These are phyloP conservation scores for Vavraia culicis DNA, from an alignment of 371 early-diverging fungal genomes.

Conservation along the genomic window DNA sequence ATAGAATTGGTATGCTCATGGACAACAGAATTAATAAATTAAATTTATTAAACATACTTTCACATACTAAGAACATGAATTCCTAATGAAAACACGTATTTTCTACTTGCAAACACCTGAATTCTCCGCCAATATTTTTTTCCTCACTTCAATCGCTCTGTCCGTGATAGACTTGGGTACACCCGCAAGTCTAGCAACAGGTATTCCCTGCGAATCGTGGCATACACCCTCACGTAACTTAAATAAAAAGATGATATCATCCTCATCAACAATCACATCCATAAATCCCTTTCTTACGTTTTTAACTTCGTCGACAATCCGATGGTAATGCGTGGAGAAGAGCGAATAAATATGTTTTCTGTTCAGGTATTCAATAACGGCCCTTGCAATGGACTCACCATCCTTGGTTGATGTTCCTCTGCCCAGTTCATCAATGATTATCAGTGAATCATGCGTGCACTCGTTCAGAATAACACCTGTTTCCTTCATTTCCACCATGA, in stretches of 20 bases:
- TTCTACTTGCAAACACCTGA: too few species aligned
- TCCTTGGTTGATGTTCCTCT: slow-evolving; percentile 93
- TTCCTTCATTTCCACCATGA: slow-evolving; percentile 90
- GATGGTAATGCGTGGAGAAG: slow-evolving; percentile 90
- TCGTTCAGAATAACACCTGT: slow-evolving; percentile 70
- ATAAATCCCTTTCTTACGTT: slow-evolving; percentile 21
- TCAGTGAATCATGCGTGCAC: slow-evolving; percentile 71
- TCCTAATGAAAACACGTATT: too few species aligned
- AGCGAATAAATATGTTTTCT: slow-evolving; percentile 44
- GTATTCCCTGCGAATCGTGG: slow-evolving; percentile 61
- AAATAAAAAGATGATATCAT: slow-evolving; percentile 79
- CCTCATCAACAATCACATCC: slow-evolving; percentile 14
- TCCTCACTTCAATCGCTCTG: slow-evolving; percentile 28
- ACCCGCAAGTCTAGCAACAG: slow-evolving; percentile 80
- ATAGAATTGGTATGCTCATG: too few species aligned
- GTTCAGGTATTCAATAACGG: slow-evolving; percentile 61
- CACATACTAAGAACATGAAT: too few species aligned
- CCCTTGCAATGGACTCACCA: slow-evolving; percentile 80
- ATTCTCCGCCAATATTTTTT: background rate
- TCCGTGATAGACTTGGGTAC: slow-evolving; percentile 48
- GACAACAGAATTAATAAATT: too few species aligned
- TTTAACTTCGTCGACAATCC: slow-evolving; percentile 56
- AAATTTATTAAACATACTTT: too few species aligned
- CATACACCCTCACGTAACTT: slow-evolving; percentile 62
- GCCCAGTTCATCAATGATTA: slow-evolving; percentile 94